A percentile compares a stretch with the other conserved stretches of the same genome.
These are phyloP conservation scores for Hsuehochloa calcarea DNA, from an alignment of 176 grass and related monocot genomes.

Conservation along the genomic window DNA sequence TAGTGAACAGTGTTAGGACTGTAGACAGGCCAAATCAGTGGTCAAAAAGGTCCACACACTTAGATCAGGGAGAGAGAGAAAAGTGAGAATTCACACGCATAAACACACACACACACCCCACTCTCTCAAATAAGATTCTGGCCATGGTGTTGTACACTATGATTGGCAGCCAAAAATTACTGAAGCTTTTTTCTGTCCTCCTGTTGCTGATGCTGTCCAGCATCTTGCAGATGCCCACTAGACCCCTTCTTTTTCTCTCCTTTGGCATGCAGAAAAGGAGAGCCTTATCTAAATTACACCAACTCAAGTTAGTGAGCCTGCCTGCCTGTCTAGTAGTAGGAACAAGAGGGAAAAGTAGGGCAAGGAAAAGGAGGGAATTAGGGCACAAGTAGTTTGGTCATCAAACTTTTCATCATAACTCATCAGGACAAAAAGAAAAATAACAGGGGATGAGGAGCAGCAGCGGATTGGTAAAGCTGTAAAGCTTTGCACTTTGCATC, in stretches of 20 bases:
- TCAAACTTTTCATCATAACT: constrained; percentile 42
- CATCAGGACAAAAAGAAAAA: constrained; percentile 36
- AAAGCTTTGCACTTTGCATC: constrained; percentile 43
- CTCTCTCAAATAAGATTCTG: constrained; percentile 48
- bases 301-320: not conserved
- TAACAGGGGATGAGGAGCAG: constrained; percentile 14
- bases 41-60: constrained; percentile 34
- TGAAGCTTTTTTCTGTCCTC: constrained; percentile 33
- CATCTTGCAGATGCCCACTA: constrained; percentile 48
- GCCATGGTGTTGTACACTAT: constrained; percentile 30
- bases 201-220: constrained; percentile 45
- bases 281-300: constrained; percentile 39
- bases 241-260: not conserved
- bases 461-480: constrained; percentile 42
- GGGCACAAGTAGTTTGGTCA: constrained; percentile 26
- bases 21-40: constrained; percentile 43
- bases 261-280: constrained; percentile 37
- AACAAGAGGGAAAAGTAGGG: constrained; percentile 2
- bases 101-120: not conserved
- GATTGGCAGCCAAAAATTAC: constrained; percentile 45
- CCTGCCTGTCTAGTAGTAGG: not conserved
- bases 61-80: not conserved
- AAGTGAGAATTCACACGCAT: constrained; percentile 11
- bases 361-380: not conserved
- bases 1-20: not conserved